These are phyloP conservation scores for Aspergillus aculeatinus DNA, from an alignment of 2,329 filamentous ascomycete genomes.

Conservation along the genomic window DNA sequence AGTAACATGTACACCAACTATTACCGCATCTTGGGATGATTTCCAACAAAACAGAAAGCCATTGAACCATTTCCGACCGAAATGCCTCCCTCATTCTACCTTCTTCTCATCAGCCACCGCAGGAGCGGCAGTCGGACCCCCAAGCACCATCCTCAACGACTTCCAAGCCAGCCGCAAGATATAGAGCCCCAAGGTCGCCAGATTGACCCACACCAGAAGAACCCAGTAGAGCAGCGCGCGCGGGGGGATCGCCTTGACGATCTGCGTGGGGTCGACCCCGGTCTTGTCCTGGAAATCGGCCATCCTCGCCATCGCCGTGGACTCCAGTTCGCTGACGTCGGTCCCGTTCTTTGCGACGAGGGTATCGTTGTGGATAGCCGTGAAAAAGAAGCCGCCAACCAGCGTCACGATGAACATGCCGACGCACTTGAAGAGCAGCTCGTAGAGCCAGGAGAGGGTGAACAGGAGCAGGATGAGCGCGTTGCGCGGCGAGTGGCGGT, in stretches of 20 bases:
- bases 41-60: too few relatives aligned
- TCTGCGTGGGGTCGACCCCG: slow-evolving; percentile 6
- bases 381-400: slow-evolving; percentile 13
- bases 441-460: slow-evolving; percentile 13
- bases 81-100: neutral
- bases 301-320: slow-evolving; percentile 4
- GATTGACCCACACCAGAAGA: slow-evolving; percentile 14
- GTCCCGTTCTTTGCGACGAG: neutral
- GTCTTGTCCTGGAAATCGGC: slow-evolving; percentile 9
- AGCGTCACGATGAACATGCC: slow-evolving; percentile 14
- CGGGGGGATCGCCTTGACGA: slow-evolving; percentile 16
- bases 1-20: too few relatives aligned
- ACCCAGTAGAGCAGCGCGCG: slow-evolving; percentile 13
- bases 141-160: slow-evolving; percentile 2
- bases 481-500: slow-evolving; percentile 9
- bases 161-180: slow-evolving; percentile 13
- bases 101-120: neutral
- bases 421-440: slow-evolving; percentile 9
- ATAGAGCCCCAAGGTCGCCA: slow-evolving; percentile 16
- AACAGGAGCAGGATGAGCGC: slow-evolving; percentile 11
- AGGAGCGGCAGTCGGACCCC: neutral
- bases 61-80: too few relatives aligned
- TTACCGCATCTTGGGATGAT: too few relatives aligned
- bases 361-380: slow-evolving; percentile 9
- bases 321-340: neutral